Percentiles rank a stretch among this genome's conserved stretches.
Conservation (phyloP, 768 basidiomycete genomes). For the Serpula lacrymans region DNA sequence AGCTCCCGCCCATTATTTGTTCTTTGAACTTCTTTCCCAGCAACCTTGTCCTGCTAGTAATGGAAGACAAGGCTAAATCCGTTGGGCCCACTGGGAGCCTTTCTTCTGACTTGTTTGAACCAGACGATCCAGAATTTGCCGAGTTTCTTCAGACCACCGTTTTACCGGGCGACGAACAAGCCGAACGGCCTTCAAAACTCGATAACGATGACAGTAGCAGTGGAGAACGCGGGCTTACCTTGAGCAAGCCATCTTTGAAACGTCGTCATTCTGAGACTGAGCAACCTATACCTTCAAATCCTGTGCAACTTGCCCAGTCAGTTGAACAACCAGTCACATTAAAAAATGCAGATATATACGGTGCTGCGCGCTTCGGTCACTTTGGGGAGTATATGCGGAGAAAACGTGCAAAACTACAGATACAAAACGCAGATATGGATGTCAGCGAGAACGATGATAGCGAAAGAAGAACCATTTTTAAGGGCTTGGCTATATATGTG, state of each 20-base stretch:
- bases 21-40: too few relatives aligned
- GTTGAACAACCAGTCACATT: constrained; percentile 6
- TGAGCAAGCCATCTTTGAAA: constrained; percentile 38
- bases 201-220: constrained; percentile 15
- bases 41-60: too few relatives aligned
- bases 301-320: constrained; percentile 1
- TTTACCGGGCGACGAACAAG: constrained; percentile 44
- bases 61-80: constrained; percentile 3
- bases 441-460: constrained; percentile 14
- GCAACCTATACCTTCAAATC: constrained; percentile 1
- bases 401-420: constrained; percentile 87
- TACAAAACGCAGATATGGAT: constrained; percentile 58
- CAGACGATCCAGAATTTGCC: constrained; percentile 53
- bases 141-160: constrained; percentile 42
- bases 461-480: constrained; percentile 54
- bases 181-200: constrained; percentile 5
- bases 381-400: constrained; percentile 88
- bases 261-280: constrained; percentile 26
- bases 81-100: constrained; percentile 12
- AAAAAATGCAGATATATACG: constrained; percentile 55
- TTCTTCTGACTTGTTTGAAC: constrained; percentile 55
- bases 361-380: constrained; percentile 74
- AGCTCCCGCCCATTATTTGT: too few relatives aligned
- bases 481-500: constrained; percentile 80
- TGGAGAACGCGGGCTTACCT: constrained; percentile 34